Conservation (phyloP, 768 basidiomycete species). For the Suillus alpinus region DNA sequence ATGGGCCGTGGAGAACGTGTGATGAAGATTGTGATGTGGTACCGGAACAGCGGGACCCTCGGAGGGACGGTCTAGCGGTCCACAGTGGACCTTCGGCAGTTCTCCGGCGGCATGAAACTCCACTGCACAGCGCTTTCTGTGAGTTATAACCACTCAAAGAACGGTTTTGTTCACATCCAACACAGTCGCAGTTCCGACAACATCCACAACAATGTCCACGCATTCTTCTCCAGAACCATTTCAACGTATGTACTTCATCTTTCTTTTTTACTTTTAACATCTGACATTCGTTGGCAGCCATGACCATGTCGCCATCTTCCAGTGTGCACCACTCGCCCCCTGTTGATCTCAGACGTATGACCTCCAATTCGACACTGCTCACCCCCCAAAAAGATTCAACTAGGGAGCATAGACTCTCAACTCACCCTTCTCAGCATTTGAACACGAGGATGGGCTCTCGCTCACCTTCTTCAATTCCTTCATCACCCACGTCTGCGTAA, state of each 20-base stretch:
- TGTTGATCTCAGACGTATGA: slow-evolving; percentile 55
- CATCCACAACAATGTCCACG: slow-evolving; percentile 13
- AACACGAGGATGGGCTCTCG: slow-evolving; percentile 55
- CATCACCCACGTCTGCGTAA: slow-evolving; percentile 76
- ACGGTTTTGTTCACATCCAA: slow-evolving; percentile 6
- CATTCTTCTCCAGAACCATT: slow-evolving; percentile 15
- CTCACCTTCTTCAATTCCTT: slow-evolving; percentile 74
- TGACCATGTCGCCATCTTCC: slow-evolving; percentile 10
- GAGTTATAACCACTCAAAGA: slow-evolving; percentile 3
- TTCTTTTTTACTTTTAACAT: not conserved
- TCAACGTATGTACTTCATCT: slow-evolving; percentile 14
- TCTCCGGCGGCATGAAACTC: not conserved
- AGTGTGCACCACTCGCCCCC: slow-evolving; percentile 29
- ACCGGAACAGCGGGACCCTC: not conserved
- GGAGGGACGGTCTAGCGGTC: not conserved
- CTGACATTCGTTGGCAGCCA: slow-evolving; percentile 11
- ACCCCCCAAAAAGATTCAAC: slow-evolving; percentile 28
- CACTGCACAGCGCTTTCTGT: slow-evolving; percentile 3
- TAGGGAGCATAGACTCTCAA: slow-evolving; percentile 38
- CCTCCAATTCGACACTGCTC: slow-evolving; percentile 44
- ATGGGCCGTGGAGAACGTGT: not conserved
- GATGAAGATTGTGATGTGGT: not conserved
- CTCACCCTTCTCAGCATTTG: slow-evolving; percentile 48
- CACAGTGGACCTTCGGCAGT: not conserved
- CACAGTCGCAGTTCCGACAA: slow-evolving; percentile 11